Base-by-base conservation (phyloP, 2,329 filamentous ascomycete species). In the Xylariaceae sp. region DNA sequence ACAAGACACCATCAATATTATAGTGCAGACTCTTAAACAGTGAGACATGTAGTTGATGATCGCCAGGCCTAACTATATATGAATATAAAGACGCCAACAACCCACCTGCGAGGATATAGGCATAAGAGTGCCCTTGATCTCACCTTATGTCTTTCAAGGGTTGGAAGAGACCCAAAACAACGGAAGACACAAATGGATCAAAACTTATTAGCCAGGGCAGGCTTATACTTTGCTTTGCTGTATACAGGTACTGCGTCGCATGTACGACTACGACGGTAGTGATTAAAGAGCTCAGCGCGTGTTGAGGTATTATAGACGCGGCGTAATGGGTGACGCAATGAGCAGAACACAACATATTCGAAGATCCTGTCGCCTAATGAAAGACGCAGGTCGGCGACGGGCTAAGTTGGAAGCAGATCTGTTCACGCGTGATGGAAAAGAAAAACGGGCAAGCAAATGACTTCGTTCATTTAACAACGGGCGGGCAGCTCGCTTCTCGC, bases 401-500 rank as follows among this genome's bases (percentile, higher is more conserved):
- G 32, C 34, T 47, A 21, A 21, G 26, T 29, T 37, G 18, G 32
- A 52, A 45, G 32, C 32, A 40, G 22, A 51, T 32, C 18, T 44
- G 34, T 42, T 32, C 15, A 19, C 41, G 15, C 18, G 26, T 34
- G n/a, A 42, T 13, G 15, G 16, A 18, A n/a, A n/a, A 21, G 3
- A 29, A 16, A 16, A 29, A 21, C 26, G 29, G 19, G 37, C 18
- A 21, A 22, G 21, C 13, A 47, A 36, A 39, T 43, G 46, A 6
- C 34, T 34, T 46, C 30, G 15, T 46, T 41, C 40, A 49, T 37
- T 51, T 29, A 41, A 19, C 5, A 13, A 53, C 47, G 49, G 49
- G n/a, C 47, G 43, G 51, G 44, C 21, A 36, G 42, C 45, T 57
- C 54, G 54, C 55, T 60, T 58, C 48, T 46, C 26, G 47, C 40